A percentile compares a stretch with the other conserved stretches of the same genome.
Conservation (phyloP, 169 alveolate species). For the Condylostoma magnum region DNA sequence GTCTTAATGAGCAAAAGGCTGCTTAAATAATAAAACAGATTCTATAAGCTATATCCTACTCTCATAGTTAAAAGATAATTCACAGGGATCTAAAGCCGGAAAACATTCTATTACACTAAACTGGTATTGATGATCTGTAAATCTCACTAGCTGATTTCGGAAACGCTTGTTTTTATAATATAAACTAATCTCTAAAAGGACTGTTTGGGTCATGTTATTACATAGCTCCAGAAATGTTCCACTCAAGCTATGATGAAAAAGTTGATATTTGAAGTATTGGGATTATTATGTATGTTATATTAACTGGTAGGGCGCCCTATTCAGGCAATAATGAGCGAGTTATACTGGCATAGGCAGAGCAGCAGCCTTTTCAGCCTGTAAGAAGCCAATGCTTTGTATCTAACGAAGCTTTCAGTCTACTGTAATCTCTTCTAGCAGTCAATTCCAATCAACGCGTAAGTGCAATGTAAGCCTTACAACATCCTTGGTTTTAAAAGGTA, state of each 20-base stretch:
- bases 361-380: background rate
- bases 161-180: slow-evolving; percentile 62
- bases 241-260: slow-evolving; percentile 52
- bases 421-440: background rate
- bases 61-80: slow-evolving; percentile 74
- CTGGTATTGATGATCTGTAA: slow-evolving; percentile 35
- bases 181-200: slow-evolving; percentile 52
- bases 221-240: slow-evolving; percentile 53
- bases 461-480: background rate
- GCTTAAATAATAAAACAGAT: slow-evolving; percentile 74
- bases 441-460: background rate
- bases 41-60: slow-evolving; percentile 75
- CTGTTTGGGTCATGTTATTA: slow-evolving; percentile 44
- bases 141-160: slow-evolving; percentile 85
- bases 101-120: slow-evolving; percentile 60
- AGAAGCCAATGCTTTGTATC: background rate
- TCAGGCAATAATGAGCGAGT: background rate
- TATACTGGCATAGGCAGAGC: background rate
- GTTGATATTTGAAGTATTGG: slow-evolving; percentile 71
- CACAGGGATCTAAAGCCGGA: slow-evolving; percentile 87
- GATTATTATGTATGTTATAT: slow-evolving; percentile 54
- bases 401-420: background rate
- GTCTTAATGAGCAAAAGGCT: slow-evolving; percentile 67
- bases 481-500: background rate
- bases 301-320: slow-evolving; percentile 41